Evolutionary conservation across 768 basidiomycete species (phyloP).

Genomic region (Dendrothele bispora): DNA sequence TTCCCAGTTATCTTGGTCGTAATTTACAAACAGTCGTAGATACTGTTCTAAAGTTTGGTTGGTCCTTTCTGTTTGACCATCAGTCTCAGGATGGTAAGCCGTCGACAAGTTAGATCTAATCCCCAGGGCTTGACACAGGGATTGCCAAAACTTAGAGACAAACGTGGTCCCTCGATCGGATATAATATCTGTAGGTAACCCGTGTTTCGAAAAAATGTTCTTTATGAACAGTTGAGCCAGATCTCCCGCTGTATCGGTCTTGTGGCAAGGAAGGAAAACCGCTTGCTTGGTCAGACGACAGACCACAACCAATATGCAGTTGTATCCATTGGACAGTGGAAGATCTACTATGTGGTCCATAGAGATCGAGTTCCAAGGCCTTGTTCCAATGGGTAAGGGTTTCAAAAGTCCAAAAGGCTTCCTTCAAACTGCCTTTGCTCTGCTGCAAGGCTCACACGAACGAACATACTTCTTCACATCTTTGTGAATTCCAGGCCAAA

Average conservation of each 20-base stretch:
- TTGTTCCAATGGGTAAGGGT: conserved; percentile 19
- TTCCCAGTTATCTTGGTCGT: no score
- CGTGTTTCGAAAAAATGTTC: no score
- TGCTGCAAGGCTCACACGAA: conserved; percentile 22
- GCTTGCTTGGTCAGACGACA: conserved; percentile 30
- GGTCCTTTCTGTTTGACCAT: no score
- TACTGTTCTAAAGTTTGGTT: no score
- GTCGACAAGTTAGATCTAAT: no score
- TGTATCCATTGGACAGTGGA: conserved; percentile 16
- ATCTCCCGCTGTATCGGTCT: conserved; percentile 15
- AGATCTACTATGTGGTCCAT: conserved; percentile 32
- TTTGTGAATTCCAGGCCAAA: no score
- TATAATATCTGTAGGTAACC: no score
- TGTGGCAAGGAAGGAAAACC: conserved; percentile 27
- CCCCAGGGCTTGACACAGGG: no score
- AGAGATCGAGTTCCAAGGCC: conserved; percentile 30
- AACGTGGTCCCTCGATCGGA: no score
- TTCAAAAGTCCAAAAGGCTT: conserved; percentile 23
- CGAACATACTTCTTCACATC: conserved; percentile 16
- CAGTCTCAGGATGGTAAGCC: no score
- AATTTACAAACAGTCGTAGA: no score
- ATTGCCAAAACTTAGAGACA: no score
- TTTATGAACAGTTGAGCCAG: conserved; percentile 19
- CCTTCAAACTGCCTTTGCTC: conserved; percentile 18
- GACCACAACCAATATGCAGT: conserved; percentile 14